Evolutionary conservation across 345 rosid genomes (phyloP), one percentile per base, ranked within the genome.

Genomic region (Aquilaria malaccensis): DNA sequence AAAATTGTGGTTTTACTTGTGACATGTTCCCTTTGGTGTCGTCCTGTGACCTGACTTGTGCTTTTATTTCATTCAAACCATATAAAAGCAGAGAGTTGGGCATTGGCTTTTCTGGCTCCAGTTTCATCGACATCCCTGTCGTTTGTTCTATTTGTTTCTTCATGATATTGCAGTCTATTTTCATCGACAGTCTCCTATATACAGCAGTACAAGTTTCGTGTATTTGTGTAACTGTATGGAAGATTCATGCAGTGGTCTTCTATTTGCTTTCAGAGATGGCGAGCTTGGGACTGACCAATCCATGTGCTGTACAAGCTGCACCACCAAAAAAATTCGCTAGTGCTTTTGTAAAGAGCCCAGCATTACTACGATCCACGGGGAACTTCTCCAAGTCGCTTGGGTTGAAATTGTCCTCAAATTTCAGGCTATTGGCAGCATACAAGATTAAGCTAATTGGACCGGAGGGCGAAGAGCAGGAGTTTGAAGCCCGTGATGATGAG

Each of bases 381-480:
- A 77, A 69, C 68, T 66, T 82, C 49, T 74, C 86, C 11, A 82
- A 74, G 73, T 77, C 83, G 2, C 80, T 82, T 6, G 85, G 91
- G 15, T 68, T 91, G 79, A 82, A 75, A 70, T 79, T 82, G 63
- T 81, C 91, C 5, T 55, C 70, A 0, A 76, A 73, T 13, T 77
- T 68, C 46, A 67, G 74, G 32, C 71, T 83, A 7, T 85, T 86
- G 93, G 85, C 83, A 0, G 77, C 63, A 3, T 87, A 85, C 96
- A 89, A 87, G 70, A 66, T 92, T 22, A 92, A 83, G 83, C 72
- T 92, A 61, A 64, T 92, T 6, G 89, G 88, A 66, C 97, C 96
- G 0, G 74, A 85, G 0, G 96, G 93, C 0, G 71, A 73, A 13
- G 93, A 68, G 76, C 49, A 56, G 0, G 97, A 85, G 67, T 78